Evolutionary conservation across 202 grass and related monocot genomes (phyloP), one percentile per base, ranked within the genome.

Genomic region (Musa balbisiana): DNA sequence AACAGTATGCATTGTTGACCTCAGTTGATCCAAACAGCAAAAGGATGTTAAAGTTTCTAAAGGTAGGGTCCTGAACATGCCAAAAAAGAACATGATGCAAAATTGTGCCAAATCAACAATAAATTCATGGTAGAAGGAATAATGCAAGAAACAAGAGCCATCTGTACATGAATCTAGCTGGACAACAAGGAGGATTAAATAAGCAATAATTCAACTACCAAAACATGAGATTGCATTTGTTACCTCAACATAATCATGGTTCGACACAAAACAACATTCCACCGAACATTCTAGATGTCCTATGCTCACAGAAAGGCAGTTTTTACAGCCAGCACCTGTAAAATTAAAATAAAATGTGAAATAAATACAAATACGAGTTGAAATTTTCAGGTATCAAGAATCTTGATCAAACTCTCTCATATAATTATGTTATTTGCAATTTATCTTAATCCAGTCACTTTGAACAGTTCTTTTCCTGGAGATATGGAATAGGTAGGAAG

Each of bases 211-310:
- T 11, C 8, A 56, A 25, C 9, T 12, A 9, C 25, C 29, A 9
- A 15, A 14, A 24, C 33, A 43, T 43, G 33, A 43, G 33, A 8
- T 43, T 64, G n/a, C 11, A 29, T 33, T 60, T 52, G 3, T 88
- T 93, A 98, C 94, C 94, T 93, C 85, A 49, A 91, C 83, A 75
- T 91, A 98, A 49, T 91, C 94, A 68, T 93, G 84, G 67, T 98
- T 93, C 71, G 94, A 98, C 78, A 93, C 91, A 84, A 90, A 88
- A 64, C 89, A 83, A 67, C 79, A 81, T 83, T 93, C 85, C 26
- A 98, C 84, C 68, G 83, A 81, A 73, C 81, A 93, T 64, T 87
- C 86, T 66, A 83, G 85, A 81, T 83, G 83, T 55, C 90, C 84
- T 77, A 98, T 81, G 53, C 81, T 86, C 73, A 98, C 90, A 20